Percentiles rank a stretch among this genome's conserved stretches.
Conservation (phyloP, 2,329 filamentous ascomycete genomes). For the Aspergillus nomiae region DNA sequence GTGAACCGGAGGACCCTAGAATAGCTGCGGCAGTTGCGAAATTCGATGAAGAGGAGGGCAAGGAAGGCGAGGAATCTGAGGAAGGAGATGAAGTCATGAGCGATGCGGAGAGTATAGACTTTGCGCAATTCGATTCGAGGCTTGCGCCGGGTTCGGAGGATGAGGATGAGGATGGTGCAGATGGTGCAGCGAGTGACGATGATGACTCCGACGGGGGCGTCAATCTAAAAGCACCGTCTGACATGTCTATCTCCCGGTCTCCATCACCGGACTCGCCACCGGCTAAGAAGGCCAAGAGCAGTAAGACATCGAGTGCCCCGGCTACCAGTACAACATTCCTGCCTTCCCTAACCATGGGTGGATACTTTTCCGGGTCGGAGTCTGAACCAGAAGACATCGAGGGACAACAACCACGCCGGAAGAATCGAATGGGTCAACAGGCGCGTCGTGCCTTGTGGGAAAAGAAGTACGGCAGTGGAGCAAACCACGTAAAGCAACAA, state of each 20-base stretch:
- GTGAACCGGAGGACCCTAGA: background rate
- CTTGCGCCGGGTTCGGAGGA: constrained; percentile 35
- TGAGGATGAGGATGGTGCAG: constrained; percentile 27
- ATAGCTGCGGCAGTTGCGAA: constrained; percentile 11
- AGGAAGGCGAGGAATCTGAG: constrained; percentile 18
- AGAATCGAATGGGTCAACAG: constrained; percentile 65
- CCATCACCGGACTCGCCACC: constrained; percentile 31
- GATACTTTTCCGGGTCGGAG: constrained; percentile 65
- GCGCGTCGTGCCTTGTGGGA: constrained; percentile 64
- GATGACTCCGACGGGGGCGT: constrained; percentile 9
- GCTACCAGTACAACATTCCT: constrained; percentile 56
- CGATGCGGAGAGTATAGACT: constrained; percentile 30
- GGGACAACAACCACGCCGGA: constrained; percentile 46
- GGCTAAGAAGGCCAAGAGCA: constrained; percentile 23
- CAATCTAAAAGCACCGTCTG: constrained; percentile 24
- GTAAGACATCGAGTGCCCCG: constrained; percentile 25
- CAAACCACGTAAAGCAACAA: constrained; percentile 59
- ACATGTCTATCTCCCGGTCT: constrained; percentile 38
- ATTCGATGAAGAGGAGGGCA: constrained; percentile 14
- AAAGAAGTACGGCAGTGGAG: constrained; percentile 60
- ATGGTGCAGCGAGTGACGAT: constrained; percentile 21
- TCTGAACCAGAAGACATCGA: constrained; percentile 55
- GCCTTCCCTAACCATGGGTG: constrained; percentile 61
- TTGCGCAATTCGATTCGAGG: constrained; percentile 35
- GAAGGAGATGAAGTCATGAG: constrained; percentile 22